A percentile compares a stretch with the other conserved stretches of the same genome.
phyloP scores from a whole-genome alignment of 192 early-diverging fungal genomes.

The Diversispora eburnea region DNA sequence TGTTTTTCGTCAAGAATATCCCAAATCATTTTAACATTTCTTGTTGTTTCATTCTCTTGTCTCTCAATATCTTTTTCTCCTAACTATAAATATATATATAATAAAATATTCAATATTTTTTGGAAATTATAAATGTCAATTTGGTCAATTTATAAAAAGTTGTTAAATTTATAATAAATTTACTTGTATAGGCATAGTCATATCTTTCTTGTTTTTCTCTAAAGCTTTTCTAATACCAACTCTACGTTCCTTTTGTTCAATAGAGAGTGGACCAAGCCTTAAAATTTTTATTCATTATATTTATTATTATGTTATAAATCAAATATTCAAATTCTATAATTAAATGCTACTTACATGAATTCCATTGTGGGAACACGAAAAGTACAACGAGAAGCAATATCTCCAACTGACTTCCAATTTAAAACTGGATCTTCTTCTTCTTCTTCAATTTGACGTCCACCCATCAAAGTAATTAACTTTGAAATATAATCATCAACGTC shows the following conservation, averaged over 20 bases:
- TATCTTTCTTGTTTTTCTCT: constrained; percentile 45
- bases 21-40: constrained; percentile 69
- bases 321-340: not conserved
- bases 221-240: constrained; percentile 32
- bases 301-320: not conserved
- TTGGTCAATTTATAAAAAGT: not conserved
- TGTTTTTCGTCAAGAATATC: constrained; percentile 53
- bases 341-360: constrained; percentile 62
- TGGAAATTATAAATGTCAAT: not conserved
- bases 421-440: constrained; percentile 39
- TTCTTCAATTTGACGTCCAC: constrained; percentile 46
- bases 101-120: constrained; percentile 14
- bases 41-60: constrained; percentile 85
- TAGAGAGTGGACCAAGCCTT: constrained; percentile 68
- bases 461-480: constrained; percentile 52
- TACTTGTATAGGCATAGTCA: constrained; percentile 38
- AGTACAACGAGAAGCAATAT: constrained; percentile 48
- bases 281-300: constrained; percentile 14
- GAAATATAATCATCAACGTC: constrained; percentile 75
- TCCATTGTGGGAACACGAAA: constrained; percentile 63
- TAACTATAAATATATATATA: constrained; percentile 36
- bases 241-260: constrained; percentile 52
- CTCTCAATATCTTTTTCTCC: constrained; percentile 68
- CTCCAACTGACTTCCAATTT: constrained; percentile 64
- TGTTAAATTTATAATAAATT: not conserved